Percentiles rank a stretch among this genome's conserved stretches.
phyloP scores from a whole-genome alignment of 2,329 filamentous ascomycete species.

The Penicillium sp. region DNA sequence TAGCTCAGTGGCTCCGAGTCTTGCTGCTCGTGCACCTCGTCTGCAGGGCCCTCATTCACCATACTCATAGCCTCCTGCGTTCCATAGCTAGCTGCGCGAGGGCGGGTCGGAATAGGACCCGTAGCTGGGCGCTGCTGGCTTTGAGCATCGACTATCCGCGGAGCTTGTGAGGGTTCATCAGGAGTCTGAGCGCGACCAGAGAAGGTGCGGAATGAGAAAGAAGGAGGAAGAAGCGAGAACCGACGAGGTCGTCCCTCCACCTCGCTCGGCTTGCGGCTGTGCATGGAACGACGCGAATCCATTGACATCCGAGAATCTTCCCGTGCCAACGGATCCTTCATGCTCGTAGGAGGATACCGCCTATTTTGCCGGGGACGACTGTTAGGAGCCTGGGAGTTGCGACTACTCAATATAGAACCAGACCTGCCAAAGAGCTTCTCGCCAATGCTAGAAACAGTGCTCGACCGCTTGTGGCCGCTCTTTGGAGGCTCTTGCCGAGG shows the following conservation, averaged over 20 bases:
- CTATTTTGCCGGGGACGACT: conserved; percentile 50
- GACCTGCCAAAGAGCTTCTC: conserved; percentile 81
- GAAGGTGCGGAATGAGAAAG: conserved; percentile 61
- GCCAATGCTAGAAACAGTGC: conserved; percentile 73
- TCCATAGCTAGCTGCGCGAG: conserved; percentile 32
- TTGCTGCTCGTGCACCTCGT: conserved; percentile 19
- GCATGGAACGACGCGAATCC: conserved; percentile 70
- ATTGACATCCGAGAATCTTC: conserved; percentile 60
- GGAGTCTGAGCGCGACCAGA: conserved; percentile 50
- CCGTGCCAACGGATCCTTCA: conserved; percentile 66
- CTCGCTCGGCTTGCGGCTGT: conserved; percentile 66
- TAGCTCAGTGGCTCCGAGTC: conserved; percentile 33
- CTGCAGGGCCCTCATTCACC: conserved; percentile 27
- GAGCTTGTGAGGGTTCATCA: conserved; percentile 37
- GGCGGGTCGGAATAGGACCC: conserved; percentile 25
- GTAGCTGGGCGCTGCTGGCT: conserved; percentile 34
- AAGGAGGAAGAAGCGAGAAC: conserved; percentile 65
- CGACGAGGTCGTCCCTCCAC: conserved; percentile 60
- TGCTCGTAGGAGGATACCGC: conserved; percentile 85
- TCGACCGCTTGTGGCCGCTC: conserved; percentile 60
- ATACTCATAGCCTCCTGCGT: conserved; percentile 30
- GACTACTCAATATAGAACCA: conserved; percentile 71
- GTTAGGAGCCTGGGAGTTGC: conserved; percentile 32
- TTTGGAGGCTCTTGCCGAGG: conserved; percentile 46
- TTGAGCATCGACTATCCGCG: conserved; percentile 34